These are phyloP conservation scores for Zangia roseola DNA, from an alignment of 768 basidiomycete genomes.

Conservation along the genomic window DNA sequence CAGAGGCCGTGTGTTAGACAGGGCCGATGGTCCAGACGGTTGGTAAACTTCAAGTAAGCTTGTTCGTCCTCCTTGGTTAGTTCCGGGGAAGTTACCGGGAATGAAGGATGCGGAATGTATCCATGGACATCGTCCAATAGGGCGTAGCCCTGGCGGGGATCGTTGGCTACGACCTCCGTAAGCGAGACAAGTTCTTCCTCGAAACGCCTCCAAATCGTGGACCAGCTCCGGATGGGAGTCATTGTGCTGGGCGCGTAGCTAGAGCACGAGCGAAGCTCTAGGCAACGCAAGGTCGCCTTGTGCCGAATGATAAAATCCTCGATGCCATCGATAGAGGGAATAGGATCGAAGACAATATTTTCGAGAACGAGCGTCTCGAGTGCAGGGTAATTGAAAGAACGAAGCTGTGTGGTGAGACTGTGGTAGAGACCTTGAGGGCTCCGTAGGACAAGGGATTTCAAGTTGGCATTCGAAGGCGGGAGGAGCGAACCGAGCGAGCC, in stretches of 20 bases:
- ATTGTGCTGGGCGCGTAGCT: slow-evolving; percentile 20
- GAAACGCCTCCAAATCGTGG: slow-evolving; percentile 26
- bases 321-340: slow-evolving; percentile 18
- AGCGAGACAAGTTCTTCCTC: slow-evolving; percentile 22
- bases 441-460: slow-evolving; percentile 25
- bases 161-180: slow-evolving; percentile 18
- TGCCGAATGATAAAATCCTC: slow-evolving; percentile 33
- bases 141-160: slow-evolving; percentile 20
- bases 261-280: slow-evolving; percentile 27
- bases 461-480: slow-evolving; percentile 16
- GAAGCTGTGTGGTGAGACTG: slow-evolving; percentile 23
- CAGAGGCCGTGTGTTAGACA: too few species aligned
- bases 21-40: slow-evolving; percentile 13
- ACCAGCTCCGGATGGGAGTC: slow-evolving; percentile 24
- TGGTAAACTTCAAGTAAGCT: slow-evolving; percentile 5
- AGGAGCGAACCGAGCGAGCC: slow-evolving; percentile 26
- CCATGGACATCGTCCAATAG: slow-evolving; percentile 21
- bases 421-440: slow-evolving; percentile 32
- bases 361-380: slow-evolving; percentile 29
- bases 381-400: slow-evolving; percentile 21
- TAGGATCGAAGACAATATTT: slow-evolving; percentile 29
- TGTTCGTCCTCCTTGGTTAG: slow-evolving; percentile 20
- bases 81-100: slow-evolving; percentile 1
- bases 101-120: slow-evolving; percentile 21
- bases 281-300: slow-evolving; percentile 22